A percentile compares a stretch with the other conserved stretches of the same genome.
Conservation (phyloP, 2,329 filamentous ascomycete species). For the Ophiocordyceps unilateralis region DNA sequence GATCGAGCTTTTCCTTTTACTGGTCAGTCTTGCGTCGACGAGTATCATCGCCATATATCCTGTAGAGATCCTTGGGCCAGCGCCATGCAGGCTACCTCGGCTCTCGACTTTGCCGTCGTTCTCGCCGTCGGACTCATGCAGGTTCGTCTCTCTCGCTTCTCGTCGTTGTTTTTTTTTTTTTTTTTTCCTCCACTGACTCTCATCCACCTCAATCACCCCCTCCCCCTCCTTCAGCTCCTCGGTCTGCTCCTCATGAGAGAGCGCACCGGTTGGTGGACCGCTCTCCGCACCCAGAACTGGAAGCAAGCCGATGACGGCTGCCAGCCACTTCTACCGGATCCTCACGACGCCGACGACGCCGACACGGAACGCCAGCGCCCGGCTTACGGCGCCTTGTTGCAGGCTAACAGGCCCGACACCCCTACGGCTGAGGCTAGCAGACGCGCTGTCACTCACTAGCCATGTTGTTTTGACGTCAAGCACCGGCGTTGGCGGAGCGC, state of each 20-base stretch:
- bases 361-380: not conserved
- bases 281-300: conserved; percentile 7
- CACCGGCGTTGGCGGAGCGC: not conserved
- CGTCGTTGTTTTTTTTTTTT: not conserved
- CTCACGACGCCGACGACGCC: conserved; percentile 10
- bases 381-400: conserved; percentile 1
- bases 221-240: conserved; percentile 9
- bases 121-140: conserved; percentile 36
- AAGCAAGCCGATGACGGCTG: conserved; percentile 6
- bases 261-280: conserved; percentile 13
- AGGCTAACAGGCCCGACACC: not conserved
- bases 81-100: conserved; percentile 33
- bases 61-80: conserved; percentile 41
- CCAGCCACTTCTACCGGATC: conserved; percentile 11
- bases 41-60: conserved; percentile 24
- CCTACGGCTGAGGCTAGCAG: not conserved
- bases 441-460: not conserved
- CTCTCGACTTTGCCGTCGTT: conserved; percentile 36
- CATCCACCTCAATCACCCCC: not conserved
- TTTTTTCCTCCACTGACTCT: too few relatives aligned
- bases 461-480: not conserved
- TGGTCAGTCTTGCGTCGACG: conserved; percentile 21
- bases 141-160: conserved; percentile 22
- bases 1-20: conserved; percentile 49
- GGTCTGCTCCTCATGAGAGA: conserved; percentile 14